A percentile compares a stretch with the other conserved stretches of the same genome.
Evolutionary conservation across 805 yeast species (phyloP).

Genomic region (Ogataea parapolymorpha): DNA sequence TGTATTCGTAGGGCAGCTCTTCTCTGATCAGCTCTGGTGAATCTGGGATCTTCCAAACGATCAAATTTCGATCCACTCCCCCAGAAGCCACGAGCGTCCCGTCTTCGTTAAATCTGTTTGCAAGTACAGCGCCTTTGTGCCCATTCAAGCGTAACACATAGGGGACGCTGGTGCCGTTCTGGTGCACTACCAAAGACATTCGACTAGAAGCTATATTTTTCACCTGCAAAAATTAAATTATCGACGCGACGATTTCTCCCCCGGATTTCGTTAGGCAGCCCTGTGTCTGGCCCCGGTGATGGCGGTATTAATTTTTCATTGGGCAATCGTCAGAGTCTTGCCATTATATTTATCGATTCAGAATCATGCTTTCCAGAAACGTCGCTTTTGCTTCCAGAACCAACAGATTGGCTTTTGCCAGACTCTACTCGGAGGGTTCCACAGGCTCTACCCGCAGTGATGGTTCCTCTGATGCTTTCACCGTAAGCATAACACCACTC

Average conservation of each 20-base stretch:
- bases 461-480: constrained; percentile 57
- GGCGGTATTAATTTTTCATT: constrained; percentile 7
- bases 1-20: constrained; percentile 13
- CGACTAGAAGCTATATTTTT: not conserved
- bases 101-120: constrained; percentile 47
- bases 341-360: not conserved
- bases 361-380: constrained; percentile 37
- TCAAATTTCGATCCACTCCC: constrained; percentile 52
- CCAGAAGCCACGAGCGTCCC: constrained; percentile 60
- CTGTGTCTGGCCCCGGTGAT: constrained; percentile 1
- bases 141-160: constrained; percentile 42
- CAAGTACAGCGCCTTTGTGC: constrained; percentile 51
- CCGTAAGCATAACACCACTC: constrained; percentile 35
- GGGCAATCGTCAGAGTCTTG: constrained; percentile 5
- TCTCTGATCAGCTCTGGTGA: constrained; percentile 10
- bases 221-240: no score
- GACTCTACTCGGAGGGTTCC: constrained; percentile 51
- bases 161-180: not conserved
- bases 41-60: constrained; percentile 29
- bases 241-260: constrained; percentile 9
- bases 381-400: constrained; percentile 31
- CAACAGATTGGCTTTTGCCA: constrained; percentile 28
- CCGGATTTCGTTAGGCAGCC: constrained; percentile 9
- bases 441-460: constrained; percentile 57
- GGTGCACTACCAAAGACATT: constrained; percentile 8